Base-by-base conservation (phyloP, 2,329 filamentous ascomycete genomes). In the Chaetomium olivaceum region DNA sequence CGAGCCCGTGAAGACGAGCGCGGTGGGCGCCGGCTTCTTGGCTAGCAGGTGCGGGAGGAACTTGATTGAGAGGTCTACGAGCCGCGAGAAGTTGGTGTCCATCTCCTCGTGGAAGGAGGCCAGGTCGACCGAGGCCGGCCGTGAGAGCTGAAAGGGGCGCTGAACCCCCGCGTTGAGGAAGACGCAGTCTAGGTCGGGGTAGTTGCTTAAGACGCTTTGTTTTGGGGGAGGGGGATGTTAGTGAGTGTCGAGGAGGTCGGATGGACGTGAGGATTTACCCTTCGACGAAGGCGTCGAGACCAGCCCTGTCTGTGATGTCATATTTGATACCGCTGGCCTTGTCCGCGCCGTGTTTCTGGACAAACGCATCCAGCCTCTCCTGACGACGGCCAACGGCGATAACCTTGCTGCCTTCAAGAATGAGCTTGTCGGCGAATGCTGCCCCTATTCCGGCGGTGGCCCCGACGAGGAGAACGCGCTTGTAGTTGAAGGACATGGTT, bases 91-190 rank as follows among this genome's bases (percentile, higher is more conserved):
- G 66, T 74, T 74, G 21, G 67, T 68, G 7, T 55, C 66, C 11
- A 72, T 55, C 52, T 73, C 73, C 16, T 74, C 71, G 11, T 78
- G 67, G 27, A 81, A 62, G 7, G 73, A 70, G 0, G 73, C 70
- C 0, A 85, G 74, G 66, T 70, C 62, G 46, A 79, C 73, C 19
- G 67, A 58, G 3, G 58, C 46, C 3, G 83, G 82, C 21, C 77
- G 73, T 6, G 78, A 75, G 71, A 87, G 82, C 73, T 84, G 76
- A 51, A 83, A 74, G 0, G 71, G 72, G 31, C 77, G 76, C 72
- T 89, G 85, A 36, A 85, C 78, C 9, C 85, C 85, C 0, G 85
- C 82, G 72, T 87, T 88, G 59, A 88, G 75, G 62, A 89, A 74
- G 29, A 89, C 72, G 69, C 80, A 81, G 74, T 87, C 85, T 31